Percentiles rank a stretch among this genome's conserved stretches.
Conservation (phyloP, 2,329 filamentous ascomycete genomes). For the Pseudohalonectria lignicola region DNA sequence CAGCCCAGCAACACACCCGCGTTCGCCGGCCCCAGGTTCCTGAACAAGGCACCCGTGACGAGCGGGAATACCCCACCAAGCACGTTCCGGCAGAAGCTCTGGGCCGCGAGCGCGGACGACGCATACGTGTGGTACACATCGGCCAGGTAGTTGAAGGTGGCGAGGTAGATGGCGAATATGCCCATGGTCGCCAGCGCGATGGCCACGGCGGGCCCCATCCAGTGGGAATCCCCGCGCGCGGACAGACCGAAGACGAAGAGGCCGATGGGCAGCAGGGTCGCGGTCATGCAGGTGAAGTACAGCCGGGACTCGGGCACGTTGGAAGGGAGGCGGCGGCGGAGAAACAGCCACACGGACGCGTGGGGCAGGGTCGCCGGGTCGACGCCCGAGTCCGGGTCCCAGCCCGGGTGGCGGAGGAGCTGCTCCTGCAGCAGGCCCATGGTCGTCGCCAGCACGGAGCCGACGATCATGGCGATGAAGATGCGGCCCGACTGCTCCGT, state of each 20-base stretch:
- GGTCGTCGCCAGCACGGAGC: slow-evolving; percentile 52
- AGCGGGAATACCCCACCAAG: slow-evolving; percentile 74
- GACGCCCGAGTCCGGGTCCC: slow-evolving; percentile 17
- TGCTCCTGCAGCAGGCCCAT: slow-evolving; percentile 64
- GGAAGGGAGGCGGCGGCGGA: slow-evolving; percentile 33
- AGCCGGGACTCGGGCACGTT: slow-evolving; percentile 64
- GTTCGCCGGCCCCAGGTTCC: slow-evolving; percentile 55
- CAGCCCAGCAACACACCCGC: slow-evolving; percentile 69
- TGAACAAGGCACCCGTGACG: slow-evolving; percentile 64
- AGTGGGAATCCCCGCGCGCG: slow-evolving; percentile 46
- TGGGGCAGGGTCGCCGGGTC: slow-evolving; percentile 11
- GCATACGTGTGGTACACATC: slow-evolving; percentile 82
- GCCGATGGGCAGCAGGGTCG: slow-evolving; percentile 64
- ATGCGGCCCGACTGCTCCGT: slow-evolving; percentile 57
- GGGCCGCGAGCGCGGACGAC: slow-evolving; percentile 74
- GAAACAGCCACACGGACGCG: slow-evolving; percentile 27
- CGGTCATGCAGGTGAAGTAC: slow-evolving; percentile 73
- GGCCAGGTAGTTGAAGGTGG: slow-evolving; percentile 87
- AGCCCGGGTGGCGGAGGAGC: slow-evolving; percentile 38
- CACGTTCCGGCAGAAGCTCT: slow-evolving; percentile 78
- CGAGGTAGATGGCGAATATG: slow-evolving; percentile 77
- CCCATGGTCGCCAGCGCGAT: slow-evolving; percentile 70
- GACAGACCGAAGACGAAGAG: slow-evolving; percentile 72
- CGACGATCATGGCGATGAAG: slow-evolving; percentile 63
- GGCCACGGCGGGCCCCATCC: slow-evolving; percentile 59